phyloP scores from a whole-genome alignment of 106 monocot species.

The Chionographis japonica region DNA sequence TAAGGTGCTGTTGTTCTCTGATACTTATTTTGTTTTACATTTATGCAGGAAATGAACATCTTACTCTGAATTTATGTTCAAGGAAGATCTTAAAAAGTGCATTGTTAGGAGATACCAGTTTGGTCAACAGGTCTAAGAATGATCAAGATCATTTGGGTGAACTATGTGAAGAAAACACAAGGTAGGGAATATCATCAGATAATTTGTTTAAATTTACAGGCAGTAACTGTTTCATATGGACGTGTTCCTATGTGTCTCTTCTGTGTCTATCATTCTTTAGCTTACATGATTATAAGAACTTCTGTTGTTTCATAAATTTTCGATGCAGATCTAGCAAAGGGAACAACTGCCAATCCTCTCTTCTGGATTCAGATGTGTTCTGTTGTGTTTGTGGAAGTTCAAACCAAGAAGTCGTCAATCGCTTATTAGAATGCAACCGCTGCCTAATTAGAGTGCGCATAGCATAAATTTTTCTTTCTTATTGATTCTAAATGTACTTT shows the following conservation, averaged over 20 bases:
- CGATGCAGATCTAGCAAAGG: conserved; percentile 28
- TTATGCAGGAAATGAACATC: conserved; percentile 7
- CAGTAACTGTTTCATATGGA: no score
- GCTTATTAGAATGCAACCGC: conserved; percentile 51
- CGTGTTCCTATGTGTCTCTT: background rate
- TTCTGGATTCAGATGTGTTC: conserved; percentile 41
- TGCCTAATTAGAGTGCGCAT: conserved; percentile 65
- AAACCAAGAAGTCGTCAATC: conserved; percentile 56
- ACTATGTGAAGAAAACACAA: conserved; percentile 19
- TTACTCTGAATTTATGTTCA: conserved; percentile 4
- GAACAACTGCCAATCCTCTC: conserved; percentile 10
- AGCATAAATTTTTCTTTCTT: background rate
- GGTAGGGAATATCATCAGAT: conserved; percentile 21
- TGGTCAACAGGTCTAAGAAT: conserved; percentile 8
- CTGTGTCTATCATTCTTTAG: background rate
- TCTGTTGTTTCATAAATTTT: background rate
- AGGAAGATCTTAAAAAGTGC: conserved; percentile 8
- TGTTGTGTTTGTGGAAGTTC: conserved; percentile 91
- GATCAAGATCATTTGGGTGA: conserved; percentile 8
- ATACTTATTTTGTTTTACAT: background rate
- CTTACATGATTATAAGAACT: background rate
- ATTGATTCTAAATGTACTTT: background rate
- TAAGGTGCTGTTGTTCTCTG: background rate
- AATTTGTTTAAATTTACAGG: no score
- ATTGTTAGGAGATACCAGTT: conserved; percentile 5